These are phyloP conservation scores for Leccinum aurantiacum DNA, from an alignment of 768 basidiomycete genomes.

Conservation along the genomic window DNA sequence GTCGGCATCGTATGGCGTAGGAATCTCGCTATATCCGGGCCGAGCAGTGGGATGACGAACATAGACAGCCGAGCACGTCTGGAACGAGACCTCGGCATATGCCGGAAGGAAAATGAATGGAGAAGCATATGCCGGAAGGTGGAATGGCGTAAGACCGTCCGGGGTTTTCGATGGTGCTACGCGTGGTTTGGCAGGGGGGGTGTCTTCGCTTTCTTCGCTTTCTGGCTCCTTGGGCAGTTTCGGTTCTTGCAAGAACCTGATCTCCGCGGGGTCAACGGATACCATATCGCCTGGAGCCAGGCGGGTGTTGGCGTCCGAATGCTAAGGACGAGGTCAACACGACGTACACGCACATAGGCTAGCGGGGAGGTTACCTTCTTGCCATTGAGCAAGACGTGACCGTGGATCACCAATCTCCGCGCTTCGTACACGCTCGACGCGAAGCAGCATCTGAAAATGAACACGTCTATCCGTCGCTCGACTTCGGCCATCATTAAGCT, in stretches of 20 bases:
- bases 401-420: constrained; percentile 79
- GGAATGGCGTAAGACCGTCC: constrained; percentile 64
- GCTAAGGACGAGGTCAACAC: constrained; percentile 43
- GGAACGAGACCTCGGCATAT: constrained; percentile 82
- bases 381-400: constrained; percentile 87
- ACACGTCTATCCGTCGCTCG: constrained; percentile 91
- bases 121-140: constrained; percentile 81
- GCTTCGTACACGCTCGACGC: constrained; percentile 90
- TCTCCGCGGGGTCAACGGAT: constrained; percentile 78
- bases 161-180: constrained; percentile 4
- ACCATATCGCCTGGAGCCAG: constrained; percentile 95
- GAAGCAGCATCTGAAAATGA: constrained; percentile 88
- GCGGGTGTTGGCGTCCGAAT: constrained; percentile 80
- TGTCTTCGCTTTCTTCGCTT: constrained; percentile 1
- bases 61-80: constrained; percentile 88
- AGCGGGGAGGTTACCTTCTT: constrained; percentile 59
- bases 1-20: constrained; percentile 94
- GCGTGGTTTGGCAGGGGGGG: not conserved
- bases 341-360: constrained; percentile 30
- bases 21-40: constrained; percentile 94
- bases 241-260: constrained; percentile 63
- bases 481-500: constrained; percentile 94
- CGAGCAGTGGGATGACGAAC: constrained; percentile 95
- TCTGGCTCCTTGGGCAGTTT: constrained; percentile 18
- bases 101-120: constrained; percentile 94